Base-by-base conservation (phyloP, 371 early-diverging fungal species). In the Saksenaea oblongispora region DNA sequence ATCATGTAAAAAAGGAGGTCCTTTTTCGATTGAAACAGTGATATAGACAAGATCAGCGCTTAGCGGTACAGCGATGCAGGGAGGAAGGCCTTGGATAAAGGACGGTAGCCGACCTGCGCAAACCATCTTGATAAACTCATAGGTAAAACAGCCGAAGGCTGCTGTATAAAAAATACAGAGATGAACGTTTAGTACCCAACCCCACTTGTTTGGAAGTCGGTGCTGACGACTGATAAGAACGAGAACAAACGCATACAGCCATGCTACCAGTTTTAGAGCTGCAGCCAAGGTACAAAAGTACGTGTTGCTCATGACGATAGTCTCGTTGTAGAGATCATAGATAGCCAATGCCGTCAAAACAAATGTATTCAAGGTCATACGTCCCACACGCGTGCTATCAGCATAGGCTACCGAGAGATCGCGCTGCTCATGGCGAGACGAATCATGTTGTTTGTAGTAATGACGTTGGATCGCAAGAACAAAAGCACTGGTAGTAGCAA, bases 161-260 rank as follows among this genome's bases (percentile, higher is more conserved):
- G 55, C 24, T 14, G 34, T 31, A 41, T 70, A 75, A 37, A 72
- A 63, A 8, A 67, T 44, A 57, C 59, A 67, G 0, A 76, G 56
- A 36, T 76, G 77, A 28, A 71, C 65, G 42, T 76, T 73, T 1
- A 73, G 56, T 27, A 70, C 55, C 64, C 66, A 73, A 7, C 73
- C 73, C 70, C 70, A 67, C 17, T 27, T 22, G 54, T 59, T 62
- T 17, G 73, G 73, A 1, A 73, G 22, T 1, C 27, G 54, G 22
- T 70, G 57, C 15, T 54, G 58, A 34, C 59, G 59, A 18, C 67
- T 62, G 13, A 63, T 51, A n/a, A 72, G 18, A n/a, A 61, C 28
- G 28, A 72, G 44, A 37, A 54, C 44, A 11, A 64, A 31, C 11
- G 58, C 34, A 27, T 72, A 72, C 1, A 67, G n/a, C 69, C 72